Evolutionary conservation across 305 asterid genomes (phyloP), one percentile per base, ranked within the genome.

Genomic region (Solanum hybrid): DNA sequence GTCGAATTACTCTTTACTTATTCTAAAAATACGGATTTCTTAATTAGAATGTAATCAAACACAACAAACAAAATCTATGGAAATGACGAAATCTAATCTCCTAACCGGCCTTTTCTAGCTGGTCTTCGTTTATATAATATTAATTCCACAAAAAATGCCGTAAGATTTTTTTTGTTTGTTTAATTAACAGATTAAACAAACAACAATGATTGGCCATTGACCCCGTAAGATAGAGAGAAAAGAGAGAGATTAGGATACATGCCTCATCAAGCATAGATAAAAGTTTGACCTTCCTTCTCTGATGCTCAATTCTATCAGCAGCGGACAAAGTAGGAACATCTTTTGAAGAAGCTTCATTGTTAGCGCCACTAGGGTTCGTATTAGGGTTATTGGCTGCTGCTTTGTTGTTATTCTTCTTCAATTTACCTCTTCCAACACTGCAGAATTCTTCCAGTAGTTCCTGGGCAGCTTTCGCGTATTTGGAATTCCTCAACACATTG

Each of bases 231-330:
- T 35, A 89, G 88, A 81, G 90, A 88, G 81, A 37, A 0, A 78
- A 66, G 60, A 36, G 29, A 88, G 87, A 71, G 91, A 89, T 60
- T 73, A 90, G 89, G 71, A 75, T 91, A 94, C 98, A 34, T 94
- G 92, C 99, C 99, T 97, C 99, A 90, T 97, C 99, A 92, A 96
- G 99, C 94, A 93, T 93, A 26, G 95, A 88, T 81, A 92, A 82
- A 15, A 93, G 94, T 93, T 97, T 97, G 99, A 95, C 98, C 98
- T 97, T 97, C 91, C 99, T 93, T 79, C 98, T 91, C 89, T 96
- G 99, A 91, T 97, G 98, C 85, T 97, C 99, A 31, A 96, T 93
- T 90, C 98, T 93, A 90, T 97, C 99, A 24, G 98, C 92, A 85
- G 98, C 94, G 35, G 99, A 94, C 89, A 95, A 87, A 22, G 96